A percentile compares a stretch with the other conserved stretches of the same genome.
Evolutionary conservation across 352 stramenopile species (phyloP).

Genomic region (Lagenidium giganteum): DNA sequence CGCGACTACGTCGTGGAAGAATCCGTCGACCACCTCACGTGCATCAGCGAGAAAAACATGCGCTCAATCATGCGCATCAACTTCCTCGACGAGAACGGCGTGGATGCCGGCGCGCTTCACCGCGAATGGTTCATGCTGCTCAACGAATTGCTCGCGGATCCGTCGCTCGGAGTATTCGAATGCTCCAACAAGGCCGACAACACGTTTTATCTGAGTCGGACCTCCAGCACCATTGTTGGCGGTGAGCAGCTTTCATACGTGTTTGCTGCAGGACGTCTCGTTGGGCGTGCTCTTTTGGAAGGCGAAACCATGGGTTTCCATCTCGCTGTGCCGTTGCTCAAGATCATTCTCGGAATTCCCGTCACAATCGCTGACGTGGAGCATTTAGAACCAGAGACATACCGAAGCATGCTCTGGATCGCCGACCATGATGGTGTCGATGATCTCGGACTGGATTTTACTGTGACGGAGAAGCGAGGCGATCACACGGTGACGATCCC

Average conservation of each 20-base stretch:
- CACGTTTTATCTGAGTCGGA: constrained; percentile 27
- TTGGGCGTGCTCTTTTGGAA: constrained; percentile 42
- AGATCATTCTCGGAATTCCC: constrained; percentile 90
- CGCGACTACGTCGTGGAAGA: constrained; percentile 24
- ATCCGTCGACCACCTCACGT: constrained; percentile 23
- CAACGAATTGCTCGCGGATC: constrained; percentile 24
- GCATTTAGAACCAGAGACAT: constrained; percentile 27
- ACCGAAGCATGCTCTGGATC: constrained; percentile 25
- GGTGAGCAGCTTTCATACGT: constrained; percentile 28
- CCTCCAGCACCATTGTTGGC: constrained; percentile 15
- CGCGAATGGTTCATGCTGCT: constrained; percentile 65
- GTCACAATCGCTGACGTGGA: constrained; percentile 89
- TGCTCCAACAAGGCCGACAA: constrained; percentile 25
- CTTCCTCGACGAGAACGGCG: constrained; percentile 47
- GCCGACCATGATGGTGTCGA: constrained; percentile 47
- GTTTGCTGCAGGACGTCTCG: constrained; percentile 18
- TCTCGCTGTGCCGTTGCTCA: constrained; percentile 90
- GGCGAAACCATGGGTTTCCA: constrained; percentile 84
- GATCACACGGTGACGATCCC: no score
- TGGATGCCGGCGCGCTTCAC: constrained; percentile 60
- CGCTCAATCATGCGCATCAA: constrained; percentile 42
- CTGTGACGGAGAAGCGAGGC: constrained; percentile 9
- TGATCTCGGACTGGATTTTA: constrained; percentile 55
- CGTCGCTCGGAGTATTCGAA: constrained; percentile 18
- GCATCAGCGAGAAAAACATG: constrained; percentile 18